Conservation (phyloP, 208 protist species). For the Wallacemonas sp. region DNA sequence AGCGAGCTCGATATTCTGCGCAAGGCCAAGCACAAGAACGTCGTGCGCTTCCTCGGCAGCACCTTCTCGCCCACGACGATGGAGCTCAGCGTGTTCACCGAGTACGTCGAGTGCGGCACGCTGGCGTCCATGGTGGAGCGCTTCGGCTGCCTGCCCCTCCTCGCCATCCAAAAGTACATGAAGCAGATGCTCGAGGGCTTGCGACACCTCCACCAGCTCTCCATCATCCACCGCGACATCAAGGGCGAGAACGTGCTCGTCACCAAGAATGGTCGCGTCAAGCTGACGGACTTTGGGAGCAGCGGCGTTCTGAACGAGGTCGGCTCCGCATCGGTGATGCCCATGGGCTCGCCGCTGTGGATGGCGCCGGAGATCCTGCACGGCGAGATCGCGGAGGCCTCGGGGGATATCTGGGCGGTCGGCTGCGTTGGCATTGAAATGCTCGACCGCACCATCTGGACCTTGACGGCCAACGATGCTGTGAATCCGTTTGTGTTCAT, state of each 20-base stretch:
- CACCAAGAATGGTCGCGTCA: conserved; percentile 67
- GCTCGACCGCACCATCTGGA: conserved; percentile 61
- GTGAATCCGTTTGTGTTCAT: conserved; percentile 54
- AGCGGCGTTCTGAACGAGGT: conserved; percentile 32
- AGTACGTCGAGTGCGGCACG: conserved; percentile 82
- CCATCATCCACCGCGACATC: conserved; percentile 82
- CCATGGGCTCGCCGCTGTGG: conserved; percentile 68
- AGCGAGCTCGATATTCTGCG: conserved; percentile 69
- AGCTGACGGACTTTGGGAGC: conserved; percentile 83
- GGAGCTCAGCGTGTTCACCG: conserved; percentile 70
- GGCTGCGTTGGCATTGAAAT: conserved; percentile 86
- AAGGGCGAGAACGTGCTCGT: conserved; percentile 85
- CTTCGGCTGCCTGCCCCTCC: conserved; percentile 59
- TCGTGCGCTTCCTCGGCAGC: conserved; percentile 75
- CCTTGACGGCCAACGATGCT: conserved; percentile 15
- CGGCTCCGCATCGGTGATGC: conserved; percentile 20
- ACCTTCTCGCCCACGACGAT: conserved; percentile 31
- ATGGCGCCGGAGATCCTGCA: conserved; percentile 85
- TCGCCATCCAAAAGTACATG: conserved; percentile 77
- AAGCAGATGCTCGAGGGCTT: conserved; percentile 68
- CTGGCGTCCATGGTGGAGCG: conserved; percentile 53
- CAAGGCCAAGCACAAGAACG: conserved; percentile 63
- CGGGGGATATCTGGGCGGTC: conserved; percentile 76
- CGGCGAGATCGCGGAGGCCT: conserved; percentile 13
- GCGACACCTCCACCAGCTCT: conserved; percentile 65